Conservation (phyloP, 306 rosid genomes). For the Corylus avellana region DNA sequence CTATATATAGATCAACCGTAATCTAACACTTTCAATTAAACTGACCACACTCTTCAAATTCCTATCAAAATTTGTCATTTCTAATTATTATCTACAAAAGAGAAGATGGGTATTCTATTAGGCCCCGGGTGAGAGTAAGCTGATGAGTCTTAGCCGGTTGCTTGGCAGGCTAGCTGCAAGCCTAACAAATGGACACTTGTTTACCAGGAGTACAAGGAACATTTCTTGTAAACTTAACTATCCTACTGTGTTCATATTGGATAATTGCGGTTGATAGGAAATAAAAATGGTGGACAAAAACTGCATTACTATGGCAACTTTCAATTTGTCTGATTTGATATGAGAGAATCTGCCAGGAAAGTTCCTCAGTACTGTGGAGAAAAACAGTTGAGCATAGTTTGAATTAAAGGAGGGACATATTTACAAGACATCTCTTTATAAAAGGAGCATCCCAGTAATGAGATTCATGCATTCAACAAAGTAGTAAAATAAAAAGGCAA, state of each 20-base stretch:
- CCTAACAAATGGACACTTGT: not conserved
- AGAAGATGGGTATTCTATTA: not conserved
- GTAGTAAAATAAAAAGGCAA: slow-evolving; percentile 14
- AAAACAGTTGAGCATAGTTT: not conserved
- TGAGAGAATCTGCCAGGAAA: slow-evolving; percentile 57
- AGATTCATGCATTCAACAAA: slow-evolving; percentile 28
- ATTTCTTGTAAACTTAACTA: not conserved
- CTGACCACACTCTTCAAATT: too few species aligned
- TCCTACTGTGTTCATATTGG: not conserved
- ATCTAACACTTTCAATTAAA: too few species aligned
- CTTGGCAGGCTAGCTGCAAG: not conserved
- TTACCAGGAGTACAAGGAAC: not conserved
- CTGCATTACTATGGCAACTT: not conserved
- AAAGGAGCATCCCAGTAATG: slow-evolving; percentile 30
- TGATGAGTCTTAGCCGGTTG: not conserved
- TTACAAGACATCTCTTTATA: slow-evolving; percentile 31
- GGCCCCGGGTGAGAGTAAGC: not conserved
- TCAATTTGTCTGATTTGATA: slow-evolving; percentile 24
- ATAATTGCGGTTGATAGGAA: not conserved
- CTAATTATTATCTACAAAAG: too few species aligned
- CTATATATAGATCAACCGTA: too few species aligned
- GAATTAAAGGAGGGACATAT: not conserved
- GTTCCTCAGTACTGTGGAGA: slow-evolving; percentile 39
- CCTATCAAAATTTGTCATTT: too few species aligned
- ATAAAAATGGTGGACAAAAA: not conserved